Evolutionary conservation across 208 protist genomes (phyloP).

Genomic region (Porcisia hertigi): DNA sequence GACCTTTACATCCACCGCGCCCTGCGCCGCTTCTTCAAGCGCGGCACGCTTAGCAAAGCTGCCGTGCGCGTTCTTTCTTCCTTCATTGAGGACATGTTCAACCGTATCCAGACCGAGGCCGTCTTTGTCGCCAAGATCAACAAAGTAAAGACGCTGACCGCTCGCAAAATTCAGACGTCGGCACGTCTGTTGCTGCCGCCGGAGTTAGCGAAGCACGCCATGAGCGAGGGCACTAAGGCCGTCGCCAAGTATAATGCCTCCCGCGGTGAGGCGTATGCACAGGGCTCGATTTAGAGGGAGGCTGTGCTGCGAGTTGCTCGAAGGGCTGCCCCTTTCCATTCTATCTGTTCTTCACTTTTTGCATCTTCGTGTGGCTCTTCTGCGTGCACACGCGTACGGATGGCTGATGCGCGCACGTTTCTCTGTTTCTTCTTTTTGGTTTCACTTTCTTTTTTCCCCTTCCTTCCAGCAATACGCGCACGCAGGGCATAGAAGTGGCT

Average conservation of each 20-base stretch:
- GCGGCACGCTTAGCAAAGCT: constrained; percentile 96
- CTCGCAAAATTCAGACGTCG: constrained; percentile 98
- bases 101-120: constrained; percentile 97
- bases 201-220: constrained; percentile 99
- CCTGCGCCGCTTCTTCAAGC: constrained; percentile 97
- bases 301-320: not conserved
- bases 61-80: constrained; percentile 98
- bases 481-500: not conserved
- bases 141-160: constrained; percentile 96
- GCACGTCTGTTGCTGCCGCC: constrained; percentile 97
- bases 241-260: constrained; percentile 96
- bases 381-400: not conserved
- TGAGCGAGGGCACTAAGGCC: constrained; percentile 99
- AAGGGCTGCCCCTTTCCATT: not conserved
- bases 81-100: constrained; percentile 99
- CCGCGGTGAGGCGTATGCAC: constrained; percentile 73
- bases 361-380: not conserved
- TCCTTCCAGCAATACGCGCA: not conserved
- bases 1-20: constrained; percentile 95
- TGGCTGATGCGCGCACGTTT: not conserved
- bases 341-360: not conserved
- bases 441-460: not conserved
- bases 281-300: constrained; percentile 46
- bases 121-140: constrained; percentile 96
- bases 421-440: not conserved